Percentiles rank a stretch among this genome's conserved stretches.
Evolutionary conservation across 2,329 filamentous ascomycete genomes (phyloP).

Genomic region (Fusarium foetens): DNA sequence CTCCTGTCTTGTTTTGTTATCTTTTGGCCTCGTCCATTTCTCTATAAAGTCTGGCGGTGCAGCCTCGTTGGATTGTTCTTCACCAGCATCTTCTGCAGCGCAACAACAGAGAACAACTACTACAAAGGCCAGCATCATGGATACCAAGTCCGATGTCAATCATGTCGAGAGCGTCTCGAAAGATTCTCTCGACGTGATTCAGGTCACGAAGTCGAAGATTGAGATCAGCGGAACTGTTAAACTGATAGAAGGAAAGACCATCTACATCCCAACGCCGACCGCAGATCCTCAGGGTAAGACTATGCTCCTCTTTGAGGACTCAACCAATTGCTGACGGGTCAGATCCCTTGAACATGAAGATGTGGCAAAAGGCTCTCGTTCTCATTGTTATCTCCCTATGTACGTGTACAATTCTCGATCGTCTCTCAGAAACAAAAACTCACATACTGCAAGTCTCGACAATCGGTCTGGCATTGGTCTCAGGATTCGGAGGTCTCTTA

Average conservation of each 20-base stretch:
- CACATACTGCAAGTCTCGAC: slow-evolving; percentile 6
- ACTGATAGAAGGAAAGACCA: slow-evolving; percentile 25
- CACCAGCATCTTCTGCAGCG: slow-evolving; percentile 4
- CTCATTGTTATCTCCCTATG: slow-evolving; percentile 35
- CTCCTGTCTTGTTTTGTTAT: slow-evolving; percentile 4
- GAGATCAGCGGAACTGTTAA: slow-evolving; percentile 37
- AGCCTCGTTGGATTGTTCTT: not conserved
- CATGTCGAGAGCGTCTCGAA: slow-evolving; percentile 35
- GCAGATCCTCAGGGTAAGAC: slow-evolving; percentile 27
- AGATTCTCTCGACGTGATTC: slow-evolving; percentile 31
- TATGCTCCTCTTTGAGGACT: rapidly evolving
- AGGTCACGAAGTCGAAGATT: slow-evolving; percentile 31
- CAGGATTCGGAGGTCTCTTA: slow-evolving; percentile 15
- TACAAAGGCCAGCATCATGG: slow-evolving; percentile 20
- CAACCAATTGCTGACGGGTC: not conserved
- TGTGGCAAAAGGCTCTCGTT: slow-evolving; percentile 36
- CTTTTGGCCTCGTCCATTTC: slow-evolving; percentile 4
- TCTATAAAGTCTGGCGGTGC: slow-evolving; percentile 19
- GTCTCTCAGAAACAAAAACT: not conserved
- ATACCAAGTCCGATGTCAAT: slow-evolving; percentile 28
- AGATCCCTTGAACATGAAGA: slow-evolving; percentile 41
- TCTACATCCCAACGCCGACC: slow-evolving; percentile 36
- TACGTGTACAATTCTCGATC: not conserved
- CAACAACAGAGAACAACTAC: not conserved
- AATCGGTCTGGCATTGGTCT: slow-evolving; percentile 12